Conservation (phyloP, 495 filamentous ascomycete species). For the Xylaria curta region DNA sequence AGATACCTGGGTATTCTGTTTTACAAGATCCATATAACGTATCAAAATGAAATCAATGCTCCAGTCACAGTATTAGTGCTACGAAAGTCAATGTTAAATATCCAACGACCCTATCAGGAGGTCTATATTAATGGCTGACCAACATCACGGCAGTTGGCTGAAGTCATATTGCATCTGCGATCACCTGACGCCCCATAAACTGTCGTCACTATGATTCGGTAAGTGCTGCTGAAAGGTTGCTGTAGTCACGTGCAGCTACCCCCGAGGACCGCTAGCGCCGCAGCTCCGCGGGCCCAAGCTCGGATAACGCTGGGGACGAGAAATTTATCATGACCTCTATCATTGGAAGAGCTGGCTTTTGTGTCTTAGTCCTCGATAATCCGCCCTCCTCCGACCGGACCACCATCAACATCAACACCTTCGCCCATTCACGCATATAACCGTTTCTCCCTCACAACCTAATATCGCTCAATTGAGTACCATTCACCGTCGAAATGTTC, state of each 20-base stretch:
- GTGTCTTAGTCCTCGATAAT: not conserved
- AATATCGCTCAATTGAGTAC: conserved; percentile 31
- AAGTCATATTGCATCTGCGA: not conserved
- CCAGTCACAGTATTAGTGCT: not conserved
- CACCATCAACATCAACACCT: conserved; percentile 23
- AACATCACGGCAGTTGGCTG: not conserved
- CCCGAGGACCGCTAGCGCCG: conserved; percentile 23
- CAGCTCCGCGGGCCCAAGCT: conserved; percentile 17
- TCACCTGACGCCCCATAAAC: not conserved
- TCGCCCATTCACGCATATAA: not conserved
- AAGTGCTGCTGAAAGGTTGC: not conserved
- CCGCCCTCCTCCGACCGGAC: conserved; percentile 11
- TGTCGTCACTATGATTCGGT: not conserved
- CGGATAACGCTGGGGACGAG: conserved; percentile 37
- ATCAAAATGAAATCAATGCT: not conserved
- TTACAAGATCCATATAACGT: not conserved
- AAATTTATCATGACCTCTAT: conserved; percentile 51
- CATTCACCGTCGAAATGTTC: conserved; percentile 70
- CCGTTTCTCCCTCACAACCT: not conserved
- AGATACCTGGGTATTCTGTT: not conserved
- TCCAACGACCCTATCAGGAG: not conserved
- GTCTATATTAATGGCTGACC: not conserved
- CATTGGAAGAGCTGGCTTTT: conserved; percentile 25
- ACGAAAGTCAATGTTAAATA: not conserved
- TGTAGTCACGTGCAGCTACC: conserved; percentile 25